A percentile compares a stretch with the other conserved stretches of the same genome.
Evolutionary conservation across 2,329 filamentous ascomycete species (phyloP).

Genomic region (Phialocephala subalpina): DNA sequence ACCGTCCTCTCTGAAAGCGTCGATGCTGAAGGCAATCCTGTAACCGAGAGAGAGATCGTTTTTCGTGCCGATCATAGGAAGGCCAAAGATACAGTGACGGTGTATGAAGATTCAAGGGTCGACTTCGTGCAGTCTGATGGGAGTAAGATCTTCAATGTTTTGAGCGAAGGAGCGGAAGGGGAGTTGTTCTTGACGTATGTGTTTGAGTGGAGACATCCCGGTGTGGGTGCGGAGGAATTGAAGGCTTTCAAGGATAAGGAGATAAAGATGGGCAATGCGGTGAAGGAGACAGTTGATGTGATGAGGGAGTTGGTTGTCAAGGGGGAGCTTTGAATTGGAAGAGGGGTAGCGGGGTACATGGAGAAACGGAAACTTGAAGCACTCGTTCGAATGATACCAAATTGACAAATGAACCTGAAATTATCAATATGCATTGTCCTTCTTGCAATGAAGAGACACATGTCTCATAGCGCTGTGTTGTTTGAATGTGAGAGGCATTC

Average conservation of each 20-base stretch:
- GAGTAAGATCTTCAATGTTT: slow-evolving; percentile 42
- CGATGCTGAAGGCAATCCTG: slow-evolving; percentile 25
- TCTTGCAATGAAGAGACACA: too few species aligned
- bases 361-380: neutral
- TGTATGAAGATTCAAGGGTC: slow-evolving; percentile 38
- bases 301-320: slow-evolving; percentile 32
- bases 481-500: too few species aligned
- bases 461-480: too few species aligned
- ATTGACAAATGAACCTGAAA: neutral
- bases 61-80: slow-evolving; percentile 37
- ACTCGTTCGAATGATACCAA: neutral
- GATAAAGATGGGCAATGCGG: slow-evolving; percentile 22
- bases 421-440: neutral
- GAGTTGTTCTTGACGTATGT: slow-evolving; percentile 50
- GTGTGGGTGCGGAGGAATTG: slow-evolving; percentile 22
- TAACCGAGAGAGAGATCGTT: slow-evolving; percentile 40
- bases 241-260: slow-evolving; percentile 22
- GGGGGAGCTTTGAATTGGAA: slow-evolving; percentile 24
- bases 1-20: slow-evolving; percentile 14
- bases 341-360: neutral
- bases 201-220: slow-evolving; percentile 46
- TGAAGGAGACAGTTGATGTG: slow-evolving; percentile 21
- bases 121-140: slow-evolving; percentile 36
- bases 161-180: slow-evolving; percentile 44
- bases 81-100: slow-evolving; percentile 37